Conservation (phyloP, 805 yeast species). For the Candida dajiaensis region DNA sequence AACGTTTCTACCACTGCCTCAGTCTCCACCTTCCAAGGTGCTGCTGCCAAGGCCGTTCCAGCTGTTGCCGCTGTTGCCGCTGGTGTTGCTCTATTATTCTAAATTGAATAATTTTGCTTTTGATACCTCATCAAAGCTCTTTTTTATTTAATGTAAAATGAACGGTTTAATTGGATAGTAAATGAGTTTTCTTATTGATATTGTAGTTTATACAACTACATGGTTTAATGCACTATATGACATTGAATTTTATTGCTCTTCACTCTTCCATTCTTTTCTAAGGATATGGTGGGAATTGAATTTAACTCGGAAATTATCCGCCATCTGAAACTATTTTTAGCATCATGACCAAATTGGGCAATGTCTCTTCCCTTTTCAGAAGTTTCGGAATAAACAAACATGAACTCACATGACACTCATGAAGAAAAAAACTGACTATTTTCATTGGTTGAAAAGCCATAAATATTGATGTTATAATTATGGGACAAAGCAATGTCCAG, state of each 20-base stretch:
- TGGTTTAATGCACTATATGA: too few relatives aligned
- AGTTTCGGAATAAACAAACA: not conserved
- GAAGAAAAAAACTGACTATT: not conserved
- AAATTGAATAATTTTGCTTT: conserved; percentile 18
- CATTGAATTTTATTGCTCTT: too few relatives aligned
- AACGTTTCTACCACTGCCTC: conserved; percentile 16
- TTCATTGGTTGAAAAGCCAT: too few relatives aligned
- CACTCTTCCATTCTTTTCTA: too few relatives aligned
- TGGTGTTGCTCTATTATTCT: conserved; percentile 45
- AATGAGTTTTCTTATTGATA: not conserved
- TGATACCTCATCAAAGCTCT: conserved; percentile 1
- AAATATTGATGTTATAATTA: too few relatives aligned
- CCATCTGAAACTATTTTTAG: not conserved
- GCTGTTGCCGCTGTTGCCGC: conserved; percentile 44
- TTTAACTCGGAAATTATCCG: not conserved
- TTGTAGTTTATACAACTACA: too few relatives aligned
- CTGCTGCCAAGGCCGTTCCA: conserved; percentile 39
- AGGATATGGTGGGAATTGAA: not conserved
- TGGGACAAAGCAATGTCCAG: too few relatives aligned
- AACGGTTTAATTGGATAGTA: conserved; percentile 1
- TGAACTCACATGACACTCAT: too few relatives aligned
- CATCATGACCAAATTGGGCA: not conserved
- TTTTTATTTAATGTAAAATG: not conserved
- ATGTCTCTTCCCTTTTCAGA: not conserved
- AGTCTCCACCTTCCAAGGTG: conserved; percentile 34